These are phyloP conservation scores for Lagerstroemia speciosa DNA, from an alignment of 345 rosid genomes.

Conservation along the genomic window DNA sequence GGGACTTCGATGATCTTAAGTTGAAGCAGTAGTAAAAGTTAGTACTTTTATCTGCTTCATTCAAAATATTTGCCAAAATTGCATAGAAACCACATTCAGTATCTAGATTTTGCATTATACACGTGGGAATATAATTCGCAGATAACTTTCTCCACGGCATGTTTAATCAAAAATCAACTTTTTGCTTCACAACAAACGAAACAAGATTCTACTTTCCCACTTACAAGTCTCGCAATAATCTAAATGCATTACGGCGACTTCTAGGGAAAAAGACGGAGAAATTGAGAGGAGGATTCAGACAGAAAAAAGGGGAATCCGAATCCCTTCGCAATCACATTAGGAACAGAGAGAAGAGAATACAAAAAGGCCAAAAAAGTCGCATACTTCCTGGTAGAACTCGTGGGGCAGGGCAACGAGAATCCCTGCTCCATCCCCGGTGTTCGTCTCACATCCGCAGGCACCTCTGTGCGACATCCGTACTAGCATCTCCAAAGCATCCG, in stretches of 20 bases:
- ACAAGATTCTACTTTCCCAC: no score
- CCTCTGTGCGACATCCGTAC: constrained; percentile 93
- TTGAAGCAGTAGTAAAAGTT: not conserved
- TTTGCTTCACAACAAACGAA: no score
- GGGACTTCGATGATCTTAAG: no score
- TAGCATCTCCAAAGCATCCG: constrained; percentile 96
- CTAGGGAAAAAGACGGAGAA: not conserved
- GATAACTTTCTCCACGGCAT: not conserved
- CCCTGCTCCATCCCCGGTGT: constrained; percentile 99
- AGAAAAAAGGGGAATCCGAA: not conserved
- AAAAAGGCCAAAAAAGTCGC: not conserved
- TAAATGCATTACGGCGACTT: not conserved
- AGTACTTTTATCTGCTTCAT: not conserved
- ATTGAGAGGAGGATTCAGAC: no score
- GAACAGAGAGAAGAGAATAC: not conserved
- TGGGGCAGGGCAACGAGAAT: constrained; percentile 93
- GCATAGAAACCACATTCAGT: no score
- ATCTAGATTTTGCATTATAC: not conserved
- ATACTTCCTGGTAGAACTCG: constrained; percentile 61
- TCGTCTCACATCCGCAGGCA: constrained; percentile 96
- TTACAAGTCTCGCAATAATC: no score
- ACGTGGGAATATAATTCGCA: not conserved
- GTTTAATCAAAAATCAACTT: not conserved
- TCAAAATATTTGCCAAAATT: no score
- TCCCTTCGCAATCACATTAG: not conserved